Percentiles rank a stretch among this genome's conserved stretches.
Conservation (phyloP, 2,329 filamentous ascomycete genomes). For the Trichoderma polysporum region DNA sequence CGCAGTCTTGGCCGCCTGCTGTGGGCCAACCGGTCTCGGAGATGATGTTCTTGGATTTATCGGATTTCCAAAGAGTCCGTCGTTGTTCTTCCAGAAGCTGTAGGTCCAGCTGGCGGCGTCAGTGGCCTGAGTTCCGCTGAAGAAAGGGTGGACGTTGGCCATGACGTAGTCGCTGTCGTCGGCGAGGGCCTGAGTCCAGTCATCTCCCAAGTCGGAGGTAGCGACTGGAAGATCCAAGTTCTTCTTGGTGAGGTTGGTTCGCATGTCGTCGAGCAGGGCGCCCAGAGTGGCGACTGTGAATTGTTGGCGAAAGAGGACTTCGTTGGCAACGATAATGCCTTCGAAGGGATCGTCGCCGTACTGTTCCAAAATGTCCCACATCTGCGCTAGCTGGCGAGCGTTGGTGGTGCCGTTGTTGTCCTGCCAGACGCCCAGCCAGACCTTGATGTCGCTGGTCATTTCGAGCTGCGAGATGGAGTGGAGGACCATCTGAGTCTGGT, state of each 20-base stretch:
- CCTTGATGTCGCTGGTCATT: conserved; percentile 70
- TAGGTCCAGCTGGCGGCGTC: conserved; percentile 78
- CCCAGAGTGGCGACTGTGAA: conserved; percentile 66
- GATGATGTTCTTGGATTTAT: conserved; percentile 71
- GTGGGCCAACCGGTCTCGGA: conserved; percentile 91
- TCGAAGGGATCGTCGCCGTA: conserved; percentile 71
- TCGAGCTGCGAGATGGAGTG: conserved; percentile 75
- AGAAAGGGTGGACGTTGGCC: conserved; percentile 97
- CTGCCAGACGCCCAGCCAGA: conserved; percentile 95
- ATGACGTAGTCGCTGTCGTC: conserved; percentile 80
- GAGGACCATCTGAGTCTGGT: conserved; percentile 92
- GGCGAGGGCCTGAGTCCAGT: conserved; percentile 74
- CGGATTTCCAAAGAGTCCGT: conserved; percentile 64
- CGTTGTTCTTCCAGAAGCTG: conserved; percentile 73
- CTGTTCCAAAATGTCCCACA: conserved; percentile 77
- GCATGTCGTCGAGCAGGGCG: conserved; percentile 64
- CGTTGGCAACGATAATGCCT: conserved; percentile 79
- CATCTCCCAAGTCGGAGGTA: conserved; percentile 84
- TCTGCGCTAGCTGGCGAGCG: conserved; percentile 73
- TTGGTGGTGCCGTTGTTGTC: conserved; percentile 83
- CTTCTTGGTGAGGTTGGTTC: conserved; percentile 67
- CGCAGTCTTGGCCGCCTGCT: conserved; percentile 76
- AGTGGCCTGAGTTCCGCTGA: conserved; percentile 70
- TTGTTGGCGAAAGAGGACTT: conserved; percentile 74
- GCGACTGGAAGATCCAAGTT: conserved; percentile 73